phyloP scores from a whole-genome alignment of 441 rosid species.

The Eruca vesicaria region DNA sequence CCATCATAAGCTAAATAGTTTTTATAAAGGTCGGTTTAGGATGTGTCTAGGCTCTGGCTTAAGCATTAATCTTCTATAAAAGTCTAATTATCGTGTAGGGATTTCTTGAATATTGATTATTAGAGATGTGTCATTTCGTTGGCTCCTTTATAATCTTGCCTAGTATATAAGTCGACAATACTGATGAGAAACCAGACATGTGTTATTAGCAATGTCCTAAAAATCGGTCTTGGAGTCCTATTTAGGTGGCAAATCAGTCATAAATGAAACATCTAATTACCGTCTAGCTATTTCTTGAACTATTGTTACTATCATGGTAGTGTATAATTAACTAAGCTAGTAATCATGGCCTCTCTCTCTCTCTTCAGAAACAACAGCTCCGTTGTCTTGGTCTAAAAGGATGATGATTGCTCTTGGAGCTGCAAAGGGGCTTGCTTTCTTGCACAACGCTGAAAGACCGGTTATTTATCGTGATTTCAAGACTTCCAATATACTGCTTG shows the following conservation, averaged over 20 bases:
- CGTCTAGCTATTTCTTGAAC: background rate
- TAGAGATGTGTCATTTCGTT: too few relatives aligned
- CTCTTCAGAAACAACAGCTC: conserved; percentile 71
- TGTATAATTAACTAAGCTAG: background rate
- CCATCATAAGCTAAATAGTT: too few relatives aligned
- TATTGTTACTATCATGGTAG: background rate
- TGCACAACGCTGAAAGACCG: conserved; percentile 95
- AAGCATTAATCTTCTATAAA: too few relatives aligned
- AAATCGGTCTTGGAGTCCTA: background rate
- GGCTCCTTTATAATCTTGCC: background rate
- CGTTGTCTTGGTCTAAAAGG: conserved; percentile 86
- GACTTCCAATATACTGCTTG: conserved; percentile 92
- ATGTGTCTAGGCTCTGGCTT: too few relatives aligned
- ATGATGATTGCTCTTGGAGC: conserved; percentile 99
- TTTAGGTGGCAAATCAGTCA: background rate
- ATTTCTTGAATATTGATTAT: too few relatives aligned
- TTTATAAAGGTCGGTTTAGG: too few relatives aligned
- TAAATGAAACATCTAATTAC: background rate
- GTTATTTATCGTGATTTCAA: conserved; percentile 97
- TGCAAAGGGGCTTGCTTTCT: conserved; percentile 98
- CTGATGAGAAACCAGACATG: background rate
- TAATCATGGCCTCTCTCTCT: conserved; percentile 1
- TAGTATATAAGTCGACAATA: background rate
- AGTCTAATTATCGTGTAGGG: too few relatives aligned
- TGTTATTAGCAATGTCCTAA: background rate